Evolutionary conservation across 2,329 filamentous ascomycete species (phyloP).

Genomic region (Cladosporium austrohemisphaericum): DNA sequence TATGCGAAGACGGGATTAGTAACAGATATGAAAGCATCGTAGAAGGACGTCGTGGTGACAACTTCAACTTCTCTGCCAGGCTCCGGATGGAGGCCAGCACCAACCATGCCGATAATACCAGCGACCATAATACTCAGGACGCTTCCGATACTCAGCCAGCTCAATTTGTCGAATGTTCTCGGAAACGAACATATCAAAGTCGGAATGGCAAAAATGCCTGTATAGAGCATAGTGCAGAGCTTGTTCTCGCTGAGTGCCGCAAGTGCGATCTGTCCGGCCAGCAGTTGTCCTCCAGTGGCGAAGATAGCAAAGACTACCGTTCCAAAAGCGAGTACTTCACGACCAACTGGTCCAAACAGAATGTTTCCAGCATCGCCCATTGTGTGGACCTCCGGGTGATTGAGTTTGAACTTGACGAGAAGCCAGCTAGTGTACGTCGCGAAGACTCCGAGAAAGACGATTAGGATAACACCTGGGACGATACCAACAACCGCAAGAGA

Average conservation of each 20-base stretch:
- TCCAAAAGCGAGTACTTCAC: slow-evolving; percentile 35
- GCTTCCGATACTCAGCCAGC: slow-evolving; percentile 45
- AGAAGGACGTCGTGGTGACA: slow-evolving; percentile 39
- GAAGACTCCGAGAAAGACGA: slow-evolving; percentile 50
- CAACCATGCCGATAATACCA: slow-evolving; percentile 50
- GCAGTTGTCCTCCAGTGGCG: slow-evolving; percentile 49
- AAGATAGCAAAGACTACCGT: slow-evolving; percentile 53
- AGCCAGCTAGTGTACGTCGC: slow-evolving; percentile 51
- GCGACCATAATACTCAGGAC: slow-evolving; percentile 49
- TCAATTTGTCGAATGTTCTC: slow-evolving; percentile 48
- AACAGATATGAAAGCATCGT: slow-evolving; percentile 45
- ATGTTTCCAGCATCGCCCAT: slow-evolving; percentile 37
- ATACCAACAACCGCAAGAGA: slow-evolving; percentile 51
- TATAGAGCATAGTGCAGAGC: slow-evolving; percentile 50
- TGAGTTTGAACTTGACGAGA: slow-evolving; percentile 44
- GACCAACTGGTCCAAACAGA: slow-evolving; percentile 30
- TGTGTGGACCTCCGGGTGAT: slow-evolving; percentile 35
- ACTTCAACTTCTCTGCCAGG: slow-evolving; percentile 38
- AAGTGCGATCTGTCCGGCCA: slow-evolving; percentile 51
- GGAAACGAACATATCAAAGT: slow-evolving; percentile 48
- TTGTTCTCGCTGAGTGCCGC: slow-evolving; percentile 43
- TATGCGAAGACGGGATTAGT: slow-evolving; percentile 54
- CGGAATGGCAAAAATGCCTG: slow-evolving; percentile 49
- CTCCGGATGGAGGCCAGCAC: slow-evolving; percentile 44
- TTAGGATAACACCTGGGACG: slow-evolving; percentile 51